Evolutionary conservation across 2,329 filamentous ascomycete genomes (phyloP).

Genomic region (Phialophora tarda): DNA sequence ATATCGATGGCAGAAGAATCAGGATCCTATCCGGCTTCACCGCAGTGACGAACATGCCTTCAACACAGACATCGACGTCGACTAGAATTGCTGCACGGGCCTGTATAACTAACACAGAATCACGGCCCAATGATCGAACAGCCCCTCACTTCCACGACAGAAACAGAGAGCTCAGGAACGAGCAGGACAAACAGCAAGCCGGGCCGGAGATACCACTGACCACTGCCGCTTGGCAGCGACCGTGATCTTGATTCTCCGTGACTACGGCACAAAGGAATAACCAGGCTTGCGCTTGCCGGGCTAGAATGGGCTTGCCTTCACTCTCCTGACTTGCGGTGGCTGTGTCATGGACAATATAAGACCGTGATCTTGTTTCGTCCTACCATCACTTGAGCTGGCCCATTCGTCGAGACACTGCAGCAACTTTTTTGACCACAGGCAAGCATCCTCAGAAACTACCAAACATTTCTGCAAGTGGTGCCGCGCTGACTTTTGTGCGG

Average conservation of each 20-base stretch:
- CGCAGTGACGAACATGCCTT: background rate
- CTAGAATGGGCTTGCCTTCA: background rate
- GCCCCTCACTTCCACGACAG: slow-evolving; percentile 8
- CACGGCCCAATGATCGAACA: slow-evolving; percentile 4
- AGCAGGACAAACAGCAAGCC: slow-evolving; percentile 11
- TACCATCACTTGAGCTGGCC: background rate
- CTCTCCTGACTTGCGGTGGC: background rate
- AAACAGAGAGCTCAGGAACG: slow-evolving; percentile 4
- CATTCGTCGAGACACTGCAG: slow-evolving; percentile 3
- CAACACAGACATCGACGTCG: background rate
- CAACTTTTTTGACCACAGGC: background rate
- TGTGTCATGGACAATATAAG: background rate
- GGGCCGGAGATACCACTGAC: background rate
- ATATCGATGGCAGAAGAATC: slow-evolving; percentile 4
- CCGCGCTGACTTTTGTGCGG: background rate
- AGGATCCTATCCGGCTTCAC: slow-evolving; percentile 7
- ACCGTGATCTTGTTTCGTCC: slow-evolving; percentile 1
- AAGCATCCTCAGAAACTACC: background rate
- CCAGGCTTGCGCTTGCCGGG: background rate
- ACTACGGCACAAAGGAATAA: background rate
- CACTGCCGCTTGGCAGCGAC: background rate
- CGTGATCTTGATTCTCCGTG: background rate
- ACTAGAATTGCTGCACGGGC: background rate
- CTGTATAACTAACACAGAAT: background rate
- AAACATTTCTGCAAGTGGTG: slow-evolving; percentile 7